These are phyloP conservation scores for Cicer chorassanicum DNA, from an alignment of 306 rosid genomes.

Conservation along the genomic window DNA sequence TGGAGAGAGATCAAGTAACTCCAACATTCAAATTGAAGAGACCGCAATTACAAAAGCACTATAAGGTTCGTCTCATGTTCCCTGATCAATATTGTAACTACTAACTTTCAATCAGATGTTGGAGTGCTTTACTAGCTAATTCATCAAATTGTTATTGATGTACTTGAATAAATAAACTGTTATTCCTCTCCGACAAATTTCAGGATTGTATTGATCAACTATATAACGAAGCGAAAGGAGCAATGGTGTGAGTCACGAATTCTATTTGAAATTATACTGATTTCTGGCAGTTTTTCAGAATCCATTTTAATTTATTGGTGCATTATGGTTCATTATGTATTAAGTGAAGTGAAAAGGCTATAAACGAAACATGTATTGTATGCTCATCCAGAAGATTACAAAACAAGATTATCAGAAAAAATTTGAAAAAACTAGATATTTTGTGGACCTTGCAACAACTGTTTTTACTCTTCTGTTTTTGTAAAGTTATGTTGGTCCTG, in stretches of 20 bases:
- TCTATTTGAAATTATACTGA: slow-evolving; percentile 18
- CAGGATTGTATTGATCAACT: slow-evolving; percentile 68
- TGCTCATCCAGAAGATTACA: slow-evolving; percentile 18
- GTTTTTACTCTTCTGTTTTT: background rate
- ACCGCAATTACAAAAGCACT: slow-evolving; percentile 68
- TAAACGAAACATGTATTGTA: background rate
- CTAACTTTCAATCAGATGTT: background rate
- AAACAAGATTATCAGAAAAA: slow-evolving; percentile 30
- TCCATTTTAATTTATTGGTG: slow-evolving; percentile 1
- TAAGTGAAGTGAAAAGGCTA: slow-evolving; percentile 24
- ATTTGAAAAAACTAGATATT: background rate
- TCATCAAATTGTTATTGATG: too few relatives aligned
- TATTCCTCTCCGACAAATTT: slow-evolving; percentile 12
- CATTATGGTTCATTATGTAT: slow-evolving; percentile 33
- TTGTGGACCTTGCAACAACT: slow-evolving; percentile 10
- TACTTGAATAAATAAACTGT: background rate
- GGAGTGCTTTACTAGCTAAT: background rate
- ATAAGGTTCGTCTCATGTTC: slow-evolving; percentile 59
- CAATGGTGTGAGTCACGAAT: slow-evolving; percentile 39
- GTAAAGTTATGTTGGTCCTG: background rate
- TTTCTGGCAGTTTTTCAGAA: slow-evolving; percentile 32
- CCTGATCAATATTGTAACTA: background rate
- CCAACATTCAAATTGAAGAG: slow-evolving; percentile 90
- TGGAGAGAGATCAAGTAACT: slow-evolving; percentile 83
- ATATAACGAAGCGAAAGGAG: slow-evolving; percentile 67